Conservation (phyloP, 2,329 filamentous ascomycete genomes). For the Blastomyces percursus region DNA sequence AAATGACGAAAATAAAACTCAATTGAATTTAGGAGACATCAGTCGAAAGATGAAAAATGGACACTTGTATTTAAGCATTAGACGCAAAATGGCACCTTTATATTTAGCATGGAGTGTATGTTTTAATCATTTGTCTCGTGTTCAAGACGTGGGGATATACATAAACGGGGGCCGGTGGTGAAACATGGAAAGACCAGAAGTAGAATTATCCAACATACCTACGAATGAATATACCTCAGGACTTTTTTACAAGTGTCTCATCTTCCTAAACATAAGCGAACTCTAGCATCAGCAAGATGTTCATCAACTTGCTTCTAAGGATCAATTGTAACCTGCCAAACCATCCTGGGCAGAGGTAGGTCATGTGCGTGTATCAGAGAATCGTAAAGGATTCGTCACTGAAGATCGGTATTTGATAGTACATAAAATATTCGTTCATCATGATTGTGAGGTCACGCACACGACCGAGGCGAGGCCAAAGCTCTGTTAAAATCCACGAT, state of each 20-base stretch:
- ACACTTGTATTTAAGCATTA: constrained; percentile 46
- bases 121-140: constrained; percentile 13
- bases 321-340: background rate
- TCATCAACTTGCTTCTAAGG: background rate
- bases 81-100: constrained; percentile 39
- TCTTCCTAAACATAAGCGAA: background rate
- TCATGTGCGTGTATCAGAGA: background rate
- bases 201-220: constrained; percentile 7
- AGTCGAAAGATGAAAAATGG: constrained; percentile 57
- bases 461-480: background rate
- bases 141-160: background rate
- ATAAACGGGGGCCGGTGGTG: constrained; percentile 8
- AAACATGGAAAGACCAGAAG: constrained; percentile 13
- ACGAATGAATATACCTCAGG: background rate
- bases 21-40: constrained; percentile 27
- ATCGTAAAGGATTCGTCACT: constrained; percentile 40
- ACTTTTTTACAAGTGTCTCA: background rate
- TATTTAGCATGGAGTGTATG: constrained; percentile 53
- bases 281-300: background rate
- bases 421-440: constrained; percentile 35
- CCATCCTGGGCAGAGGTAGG: background rate
- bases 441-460: constrained; percentile 14
- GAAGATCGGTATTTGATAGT: constrained; percentile 42
- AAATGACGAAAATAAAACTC: constrained; percentile 1
- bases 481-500: background rate